Conservation (phyloP, 495 filamentous ascomycete species). For the Endocarpon pusillum region DNA sequence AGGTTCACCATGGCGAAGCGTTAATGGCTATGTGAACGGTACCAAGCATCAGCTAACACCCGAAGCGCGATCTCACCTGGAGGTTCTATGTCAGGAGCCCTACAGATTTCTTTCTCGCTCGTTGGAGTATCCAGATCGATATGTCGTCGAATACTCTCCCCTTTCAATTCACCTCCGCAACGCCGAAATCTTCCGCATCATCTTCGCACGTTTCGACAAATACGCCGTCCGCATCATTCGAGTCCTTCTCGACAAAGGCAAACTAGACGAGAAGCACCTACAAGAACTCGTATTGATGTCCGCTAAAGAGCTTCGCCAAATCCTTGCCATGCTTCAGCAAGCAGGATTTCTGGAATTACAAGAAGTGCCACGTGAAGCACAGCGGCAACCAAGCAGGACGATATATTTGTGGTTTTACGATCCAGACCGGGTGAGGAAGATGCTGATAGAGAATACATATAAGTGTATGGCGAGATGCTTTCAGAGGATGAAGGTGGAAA, state of each 20-base stretch:
- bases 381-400: slow-evolving; percentile 57
- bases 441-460: slow-evolving; percentile 60
- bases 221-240: slow-evolving; percentile 60
- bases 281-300: slow-evolving; percentile 56
- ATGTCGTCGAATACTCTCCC: no score
- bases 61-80: no score
- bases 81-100: slow-evolving; percentile 57
- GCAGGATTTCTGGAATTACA: slow-evolving; percentile 74
- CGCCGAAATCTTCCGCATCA: slow-evolving; percentile 57
- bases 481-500: slow-evolving; percentile 58
- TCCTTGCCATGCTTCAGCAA: slow-evolving; percentile 64
- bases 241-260: slow-evolving; percentile 70
- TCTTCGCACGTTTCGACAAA: slow-evolving; percentile 57
- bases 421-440: slow-evolving; percentile 41
- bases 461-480: slow-evolving; percentile 76
- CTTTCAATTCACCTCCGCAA: slow-evolving; percentile 49
- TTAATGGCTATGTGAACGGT: no score
- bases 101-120: slow-evolving; percentile 35
- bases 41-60: no score
- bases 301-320: slow-evolving; percentile 63
- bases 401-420: slow-evolving; percentile 89
- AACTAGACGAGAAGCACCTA: slow-evolving; percentile 77
- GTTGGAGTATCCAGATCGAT: no score
- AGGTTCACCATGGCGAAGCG: no score
- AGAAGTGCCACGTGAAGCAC: slow-evolving; percentile 76